Conservation (phyloP, 192 early-diverging fungal genomes). For the Coemansia sp. region DNA sequence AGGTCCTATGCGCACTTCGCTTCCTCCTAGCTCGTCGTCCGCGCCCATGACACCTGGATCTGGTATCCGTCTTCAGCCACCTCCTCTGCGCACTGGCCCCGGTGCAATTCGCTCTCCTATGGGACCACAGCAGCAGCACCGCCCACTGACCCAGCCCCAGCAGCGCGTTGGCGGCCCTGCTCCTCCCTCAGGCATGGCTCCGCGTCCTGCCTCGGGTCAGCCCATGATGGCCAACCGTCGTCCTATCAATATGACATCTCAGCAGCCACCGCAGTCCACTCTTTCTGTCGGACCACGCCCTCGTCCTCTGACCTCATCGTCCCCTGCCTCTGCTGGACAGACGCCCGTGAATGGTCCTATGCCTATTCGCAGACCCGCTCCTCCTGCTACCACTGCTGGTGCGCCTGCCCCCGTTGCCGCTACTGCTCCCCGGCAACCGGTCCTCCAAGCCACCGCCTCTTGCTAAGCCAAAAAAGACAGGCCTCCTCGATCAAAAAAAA, state of each 20-base stretch:
- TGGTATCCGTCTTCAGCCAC: neutral
- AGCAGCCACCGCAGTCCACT: neutral
- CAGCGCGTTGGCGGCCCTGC: constrained; percentile 2
- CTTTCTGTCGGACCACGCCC: constrained; percentile 2
- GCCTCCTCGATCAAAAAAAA: constrained; percentile 8
- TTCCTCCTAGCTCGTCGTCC: neutral
- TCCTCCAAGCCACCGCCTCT: constrained; percentile 14
- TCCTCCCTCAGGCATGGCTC: neutral
- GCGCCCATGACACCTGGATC: neutral
- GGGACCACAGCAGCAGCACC: constrained; percentile 6
- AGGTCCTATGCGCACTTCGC: constrained; percentile 5
- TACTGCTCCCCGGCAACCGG: constrained; percentile 12
- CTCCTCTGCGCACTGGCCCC: neutral
- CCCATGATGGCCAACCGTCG: constrained; percentile 14
- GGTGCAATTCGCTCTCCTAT: neutral
- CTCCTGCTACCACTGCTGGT: neutral
- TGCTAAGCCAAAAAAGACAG: constrained; percentile 13
- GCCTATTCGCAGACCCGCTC: constrained; percentile 2
- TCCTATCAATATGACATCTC: neutral
- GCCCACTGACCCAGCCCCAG: neutral
- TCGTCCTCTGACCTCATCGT: constrained; percentile 9
- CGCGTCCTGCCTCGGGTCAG: neutral
- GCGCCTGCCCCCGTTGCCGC: neutral
- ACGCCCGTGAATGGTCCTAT: neutral
- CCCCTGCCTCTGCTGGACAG: constrained; percentile 7